Conservation (phyloP, 176 grass and related monocot species). For the Urochloa ruziziensis region DNA sequence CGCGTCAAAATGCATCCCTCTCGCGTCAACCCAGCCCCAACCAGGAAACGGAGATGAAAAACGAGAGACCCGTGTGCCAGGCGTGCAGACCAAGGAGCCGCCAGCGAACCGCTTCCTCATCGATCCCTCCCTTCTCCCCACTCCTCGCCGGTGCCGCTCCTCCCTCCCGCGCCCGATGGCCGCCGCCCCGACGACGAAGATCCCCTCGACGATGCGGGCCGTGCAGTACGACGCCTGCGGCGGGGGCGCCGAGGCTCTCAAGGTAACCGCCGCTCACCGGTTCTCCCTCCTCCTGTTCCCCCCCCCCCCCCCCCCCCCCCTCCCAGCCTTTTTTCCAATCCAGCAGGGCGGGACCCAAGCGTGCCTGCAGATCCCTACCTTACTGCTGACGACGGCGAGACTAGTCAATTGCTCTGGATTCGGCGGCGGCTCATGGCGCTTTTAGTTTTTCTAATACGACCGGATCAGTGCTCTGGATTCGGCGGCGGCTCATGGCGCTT, state of each 20-base stretch:
- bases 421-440: not conserved
- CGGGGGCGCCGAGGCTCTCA: conserved; percentile 29
- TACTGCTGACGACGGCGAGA: not conserved
- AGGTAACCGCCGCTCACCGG: not conserved
- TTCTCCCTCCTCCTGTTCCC: not conserved
- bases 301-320: not conserved
- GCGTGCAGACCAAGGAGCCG: not conserved
- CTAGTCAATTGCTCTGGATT: not conserved
- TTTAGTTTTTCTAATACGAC: not conserved
- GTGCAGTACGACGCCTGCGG: conserved; percentile 48
- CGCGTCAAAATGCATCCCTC: too few species aligned
- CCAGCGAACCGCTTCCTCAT: not conserved
- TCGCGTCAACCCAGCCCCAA: too few species aligned
- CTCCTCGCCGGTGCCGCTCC: not conserved
- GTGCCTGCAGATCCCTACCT: not conserved
- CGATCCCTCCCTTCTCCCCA: not conserved
- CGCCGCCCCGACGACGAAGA: not conserved
- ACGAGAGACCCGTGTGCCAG: too few species aligned
- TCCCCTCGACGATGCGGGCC: conserved; percentile 35
- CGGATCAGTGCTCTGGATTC: not conserved
- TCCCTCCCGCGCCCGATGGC: conserved; percentile 23
- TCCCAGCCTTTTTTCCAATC: too few species aligned
- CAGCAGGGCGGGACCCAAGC: not conserved
- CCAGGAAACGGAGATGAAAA: too few species aligned
- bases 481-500: not conserved